phyloP scores from a whole-genome alignment of 1,284 basidiomycete genomes.

The Trametes polyzona region DNA sequence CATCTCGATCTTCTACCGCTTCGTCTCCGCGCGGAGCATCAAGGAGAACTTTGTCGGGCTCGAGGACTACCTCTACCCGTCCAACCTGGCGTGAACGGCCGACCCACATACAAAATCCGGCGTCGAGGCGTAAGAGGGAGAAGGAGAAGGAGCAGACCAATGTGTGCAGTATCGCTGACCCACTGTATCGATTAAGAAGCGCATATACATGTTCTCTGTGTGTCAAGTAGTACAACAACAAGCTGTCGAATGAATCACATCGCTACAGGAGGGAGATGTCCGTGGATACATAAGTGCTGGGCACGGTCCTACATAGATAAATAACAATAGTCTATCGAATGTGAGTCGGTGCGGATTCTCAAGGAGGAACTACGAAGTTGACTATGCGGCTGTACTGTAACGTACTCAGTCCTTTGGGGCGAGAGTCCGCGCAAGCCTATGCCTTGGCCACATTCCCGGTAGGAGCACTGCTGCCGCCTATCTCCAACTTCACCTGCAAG shows the following conservation, averaged over 20 bases:
- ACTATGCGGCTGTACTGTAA: too few species aligned
- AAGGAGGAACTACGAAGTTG: too few species aligned
- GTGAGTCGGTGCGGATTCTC: background rate
- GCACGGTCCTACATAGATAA: background rate
- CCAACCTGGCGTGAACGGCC: slow-evolving; percentile 68
- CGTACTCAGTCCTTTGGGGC: too few species aligned
- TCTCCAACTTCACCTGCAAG: slow-evolving; percentile 6
- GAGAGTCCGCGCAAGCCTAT: too few species aligned
- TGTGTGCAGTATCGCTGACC: background rate
- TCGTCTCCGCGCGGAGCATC: slow-evolving; percentile 89
- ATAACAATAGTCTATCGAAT: background rate
- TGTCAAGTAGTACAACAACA: slow-evolving; percentile 8
- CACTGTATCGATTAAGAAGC: slow-evolving; percentile 11
- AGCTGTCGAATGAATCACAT: background rate
- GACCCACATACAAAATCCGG: too few species aligned
- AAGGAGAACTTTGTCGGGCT: slow-evolving; percentile 93
- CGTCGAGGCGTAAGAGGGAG: background rate
- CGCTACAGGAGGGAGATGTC: slow-evolving; percentile 3
- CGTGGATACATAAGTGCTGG: background rate
- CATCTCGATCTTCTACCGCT: slow-evolving; percentile 88
- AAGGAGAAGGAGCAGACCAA: background rate
- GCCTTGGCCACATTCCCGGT: background rate
- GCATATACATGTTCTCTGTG: background rate
- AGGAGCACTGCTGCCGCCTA: background rate
- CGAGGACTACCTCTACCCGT: slow-evolving; percentile 82